Evolutionary conservation across 1,284 basidiomycete genomes (phyloP), one percentile per base, ranked within the genome.

Genomic region (Spongispora temasekensis): DNA sequence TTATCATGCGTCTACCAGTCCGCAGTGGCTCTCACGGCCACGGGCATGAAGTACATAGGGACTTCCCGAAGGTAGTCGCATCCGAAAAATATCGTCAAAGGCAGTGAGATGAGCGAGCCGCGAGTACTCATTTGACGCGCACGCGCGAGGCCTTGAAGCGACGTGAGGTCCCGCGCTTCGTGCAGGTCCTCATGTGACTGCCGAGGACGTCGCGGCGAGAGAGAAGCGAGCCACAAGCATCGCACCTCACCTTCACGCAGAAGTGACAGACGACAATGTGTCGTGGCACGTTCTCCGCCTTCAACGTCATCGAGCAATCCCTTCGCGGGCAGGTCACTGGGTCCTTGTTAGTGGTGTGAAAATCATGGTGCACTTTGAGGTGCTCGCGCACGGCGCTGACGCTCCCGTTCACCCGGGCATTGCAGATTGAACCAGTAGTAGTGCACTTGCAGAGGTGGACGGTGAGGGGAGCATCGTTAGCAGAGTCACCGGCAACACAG

Each of bases 201-300:
- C 48, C 37, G 30, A 23, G 53, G 53, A 70, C 71, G 32, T 70
- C 68, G 9, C 32, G 21, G 12, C 71, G 71, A 31, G 69, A 68
- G 34, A 72, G 62, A 10, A 1, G 4, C 4, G 31, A 0, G 1
- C 65, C 63, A 27, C 68, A 70, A 0, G 1, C 25, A 4, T 1
- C 5, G 30, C 68, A 70, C 4, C 0, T 2, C 34, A 63, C 58
- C 48, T 42, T 56, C n/a, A 62, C 55, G 8, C 37, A 44, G 12
- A 72, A 37, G 35, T 70, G 68, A 12, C 61, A 2, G 0, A 56
- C 12, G 5, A 64, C 5, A 8, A 70, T 62, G n/a, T 70, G 71
- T 15, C 71, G 59, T 0, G 63, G 57, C 4, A 70, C 25, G 23
- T 28, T 73, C 37, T 68, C 71, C 3, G 56, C 28, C 40, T 70